Conservation (phyloP, 2,329 filamentous ascomycete species). For the Ceratocystis colombiana region DNA sequence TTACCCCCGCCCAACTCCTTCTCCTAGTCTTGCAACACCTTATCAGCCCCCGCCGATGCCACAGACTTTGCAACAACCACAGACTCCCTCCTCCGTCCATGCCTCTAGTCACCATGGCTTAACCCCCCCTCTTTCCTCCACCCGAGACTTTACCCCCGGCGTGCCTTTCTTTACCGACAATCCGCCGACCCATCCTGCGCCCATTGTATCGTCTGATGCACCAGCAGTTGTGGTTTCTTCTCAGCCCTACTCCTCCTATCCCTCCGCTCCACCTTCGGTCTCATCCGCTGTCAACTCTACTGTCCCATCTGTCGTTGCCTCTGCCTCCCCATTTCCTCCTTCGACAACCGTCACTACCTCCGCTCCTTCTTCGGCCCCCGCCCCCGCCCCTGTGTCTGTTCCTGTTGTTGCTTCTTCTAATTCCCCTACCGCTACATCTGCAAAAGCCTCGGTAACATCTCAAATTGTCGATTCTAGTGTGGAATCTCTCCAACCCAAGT, state of each 20-base stretch:
- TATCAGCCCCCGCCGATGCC: conserved; percentile 45
- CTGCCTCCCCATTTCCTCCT: conserved; percentile 9
- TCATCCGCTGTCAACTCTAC: conserved; percentile 13
- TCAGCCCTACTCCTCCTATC: conserved; percentile 17
- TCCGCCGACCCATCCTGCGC: conserved; percentile 5
- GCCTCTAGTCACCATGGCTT: conserved; percentile 32
- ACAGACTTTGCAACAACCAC: conserved; percentile 36
- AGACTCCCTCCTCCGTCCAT: conserved; percentile 46
- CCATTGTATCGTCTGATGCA: conserved; percentile 18
- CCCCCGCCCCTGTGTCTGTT: not conserved
- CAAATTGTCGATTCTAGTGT: conserved; percentile 8
- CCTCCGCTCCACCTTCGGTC: conserved; percentile 20
- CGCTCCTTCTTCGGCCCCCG: not conserved
- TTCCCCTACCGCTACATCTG: not conserved
- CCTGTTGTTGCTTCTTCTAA: conserved; percentile 14
- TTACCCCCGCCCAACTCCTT: conserved; percentile 41
- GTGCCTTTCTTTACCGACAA: conserved; percentile 18
- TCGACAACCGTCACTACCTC: conserved; percentile 2
- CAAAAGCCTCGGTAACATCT: not conserved
- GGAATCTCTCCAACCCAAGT: conserved; percentile 7
- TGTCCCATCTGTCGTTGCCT: conserved; percentile 7
- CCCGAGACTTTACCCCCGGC: conserved; percentile 24
- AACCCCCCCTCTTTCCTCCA: conserved; percentile 22
- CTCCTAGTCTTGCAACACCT: conserved; percentile 47
- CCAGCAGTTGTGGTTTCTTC: conserved; percentile 23